These are phyloP conservation scores for Ustanciosporium gigantosporum DNA, from an alignment of 1,284 basidiomycete species.

Conservation along the genomic window DNA sequence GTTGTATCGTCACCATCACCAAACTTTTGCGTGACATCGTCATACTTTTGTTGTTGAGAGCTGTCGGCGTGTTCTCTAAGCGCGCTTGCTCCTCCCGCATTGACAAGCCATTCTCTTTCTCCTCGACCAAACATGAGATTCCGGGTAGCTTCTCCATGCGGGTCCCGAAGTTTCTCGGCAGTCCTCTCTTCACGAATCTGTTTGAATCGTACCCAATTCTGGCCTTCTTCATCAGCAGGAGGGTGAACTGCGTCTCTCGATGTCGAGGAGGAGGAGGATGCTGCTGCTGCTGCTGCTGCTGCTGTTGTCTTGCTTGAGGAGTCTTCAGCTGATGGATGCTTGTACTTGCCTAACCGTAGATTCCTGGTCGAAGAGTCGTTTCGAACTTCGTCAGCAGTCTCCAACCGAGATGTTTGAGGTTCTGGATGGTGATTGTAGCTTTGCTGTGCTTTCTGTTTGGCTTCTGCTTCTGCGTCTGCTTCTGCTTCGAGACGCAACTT, in stretches of 20 bases:
- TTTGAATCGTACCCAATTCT: neutral
- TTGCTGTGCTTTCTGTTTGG: neutral
- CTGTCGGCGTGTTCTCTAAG: neutral
- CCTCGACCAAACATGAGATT: slow-evolving; percentile 27
- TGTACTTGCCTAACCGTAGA: slow-evolving; percentile 7
- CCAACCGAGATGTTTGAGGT: too few relatives aligned
- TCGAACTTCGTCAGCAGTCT: neutral
- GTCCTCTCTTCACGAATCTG: slow-evolving; percentile 6
- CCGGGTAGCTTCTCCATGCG: slow-evolving; percentile 19
- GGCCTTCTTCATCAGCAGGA: neutral
- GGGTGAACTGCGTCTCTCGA: too few relatives aligned
- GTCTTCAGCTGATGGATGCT: neutral
- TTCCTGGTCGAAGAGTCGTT: slow-evolving; percentile 1
- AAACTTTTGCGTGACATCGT: neutral
- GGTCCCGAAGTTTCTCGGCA: slow-evolving; percentile 14
- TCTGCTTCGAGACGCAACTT: neutral
- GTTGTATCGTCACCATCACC: slow-evolving; percentile 6
- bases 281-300: neutral
- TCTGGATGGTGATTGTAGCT: neutral
- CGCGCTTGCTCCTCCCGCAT: slow-evolving; percentile 11
- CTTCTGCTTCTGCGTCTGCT: neutral
- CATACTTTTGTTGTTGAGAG: slow-evolving; percentile 8
- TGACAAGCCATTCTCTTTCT: slow-evolving; percentile 36
- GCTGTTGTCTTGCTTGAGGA: neutral
- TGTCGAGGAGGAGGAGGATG: too few relatives aligned